Evolutionary conservation across 495 filamentous ascomycete species (phyloP).

Genomic region (Talaromyces trachyspermus): DNA sequence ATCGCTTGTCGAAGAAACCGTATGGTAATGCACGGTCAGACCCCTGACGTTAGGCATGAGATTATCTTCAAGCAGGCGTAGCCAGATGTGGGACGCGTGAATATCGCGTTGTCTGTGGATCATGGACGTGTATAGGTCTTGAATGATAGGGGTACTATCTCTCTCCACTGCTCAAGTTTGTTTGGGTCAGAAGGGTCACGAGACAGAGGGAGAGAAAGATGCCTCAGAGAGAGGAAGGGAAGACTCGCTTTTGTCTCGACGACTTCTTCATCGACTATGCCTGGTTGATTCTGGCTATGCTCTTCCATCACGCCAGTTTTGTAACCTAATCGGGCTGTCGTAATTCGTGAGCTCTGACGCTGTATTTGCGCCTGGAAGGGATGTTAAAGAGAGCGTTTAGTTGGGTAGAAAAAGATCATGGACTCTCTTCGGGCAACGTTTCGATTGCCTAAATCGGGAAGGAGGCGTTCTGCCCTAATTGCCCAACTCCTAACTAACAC

Average conservation of each 20-base stretch:
- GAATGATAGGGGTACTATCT: neutral
- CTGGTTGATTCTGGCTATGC: neutral
- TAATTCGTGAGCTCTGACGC: no score
- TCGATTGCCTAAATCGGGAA: neutral
- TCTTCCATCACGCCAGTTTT: no score
- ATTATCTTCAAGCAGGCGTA: neutral
- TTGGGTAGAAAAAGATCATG: no score
- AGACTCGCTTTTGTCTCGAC: neutral
- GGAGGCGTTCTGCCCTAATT: no score
- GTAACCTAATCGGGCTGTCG: no score
- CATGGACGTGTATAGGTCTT: neutral
- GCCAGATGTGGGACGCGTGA: slow-evolving; percentile 2
- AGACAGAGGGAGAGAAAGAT: neutral
- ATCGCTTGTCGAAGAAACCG: neutral
- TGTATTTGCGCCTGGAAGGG: no score
- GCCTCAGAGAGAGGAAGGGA: neutral
- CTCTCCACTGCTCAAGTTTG: neutral
- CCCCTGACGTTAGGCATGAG: slow-evolving; percentile 3
- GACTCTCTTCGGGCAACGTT: no score
- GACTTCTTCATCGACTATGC: neutral
- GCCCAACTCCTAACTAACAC: no score
- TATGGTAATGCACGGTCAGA: neutral
- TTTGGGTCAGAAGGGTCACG: neutral
- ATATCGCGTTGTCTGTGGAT: neutral
- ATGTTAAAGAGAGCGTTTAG: no score